Evolutionary conservation across 805 yeast species (phyloP).

Genomic region (Blastobotrys robertii): DNA sequence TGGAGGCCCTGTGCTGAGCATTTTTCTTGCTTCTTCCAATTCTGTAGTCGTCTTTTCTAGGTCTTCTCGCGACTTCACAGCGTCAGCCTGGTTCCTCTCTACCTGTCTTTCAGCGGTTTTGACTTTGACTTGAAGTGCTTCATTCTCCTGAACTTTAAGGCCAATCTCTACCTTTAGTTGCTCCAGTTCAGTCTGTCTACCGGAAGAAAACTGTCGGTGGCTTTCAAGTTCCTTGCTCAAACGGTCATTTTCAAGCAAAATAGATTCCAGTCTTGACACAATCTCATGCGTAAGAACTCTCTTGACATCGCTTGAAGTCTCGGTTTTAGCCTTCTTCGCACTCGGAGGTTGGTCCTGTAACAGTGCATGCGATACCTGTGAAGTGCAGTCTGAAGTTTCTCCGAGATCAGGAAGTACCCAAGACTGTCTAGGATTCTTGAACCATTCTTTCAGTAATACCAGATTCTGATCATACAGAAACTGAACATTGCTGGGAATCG

Average conservation of each 20-base stretch:
- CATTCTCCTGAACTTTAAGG: slow-evolving; percentile 38
- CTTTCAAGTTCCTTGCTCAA: slow-evolving; percentile 39
- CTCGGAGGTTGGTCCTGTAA: slow-evolving; percentile 12
- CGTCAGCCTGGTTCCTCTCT: slow-evolving; percentile 17
- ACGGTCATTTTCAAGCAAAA: slow-evolving; percentile 35
- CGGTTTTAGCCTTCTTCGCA: slow-evolving; percentile 15
- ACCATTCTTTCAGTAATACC: slow-evolving; percentile 52
- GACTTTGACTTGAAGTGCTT: slow-evolving; percentile 24
- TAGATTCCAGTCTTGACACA: slow-evolving; percentile 42
- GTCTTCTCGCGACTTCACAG: slow-evolving; percentile 15
- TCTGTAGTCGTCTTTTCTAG: slow-evolving; percentile 24
- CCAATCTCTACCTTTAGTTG: slow-evolving; percentile 37
- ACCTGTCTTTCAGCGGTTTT: slow-evolving; percentile 18
- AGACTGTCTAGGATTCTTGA: slow-evolving; percentile 35
- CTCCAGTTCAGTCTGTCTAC: slow-evolving; percentile 35
- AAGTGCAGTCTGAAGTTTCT: too few relatives aligned
- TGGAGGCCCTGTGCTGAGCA: slow-evolving; percentile 18
- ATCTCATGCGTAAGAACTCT: slow-evolving; percentile 20
- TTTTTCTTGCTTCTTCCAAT: slow-evolving; percentile 22
- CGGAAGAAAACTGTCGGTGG: slow-evolving; percentile 32
- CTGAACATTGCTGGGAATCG: slow-evolving; percentile 66
- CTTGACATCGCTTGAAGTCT: slow-evolving; percentile 1
- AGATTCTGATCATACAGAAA: slow-evolving; percentile 65
- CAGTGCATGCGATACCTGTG: background rate
- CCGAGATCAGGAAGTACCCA: slow-evolving; percentile 76